phyloP scores from a whole-genome alignment of 1,284 basidiomycete species.

The Xanthoconium separans region DNA sequence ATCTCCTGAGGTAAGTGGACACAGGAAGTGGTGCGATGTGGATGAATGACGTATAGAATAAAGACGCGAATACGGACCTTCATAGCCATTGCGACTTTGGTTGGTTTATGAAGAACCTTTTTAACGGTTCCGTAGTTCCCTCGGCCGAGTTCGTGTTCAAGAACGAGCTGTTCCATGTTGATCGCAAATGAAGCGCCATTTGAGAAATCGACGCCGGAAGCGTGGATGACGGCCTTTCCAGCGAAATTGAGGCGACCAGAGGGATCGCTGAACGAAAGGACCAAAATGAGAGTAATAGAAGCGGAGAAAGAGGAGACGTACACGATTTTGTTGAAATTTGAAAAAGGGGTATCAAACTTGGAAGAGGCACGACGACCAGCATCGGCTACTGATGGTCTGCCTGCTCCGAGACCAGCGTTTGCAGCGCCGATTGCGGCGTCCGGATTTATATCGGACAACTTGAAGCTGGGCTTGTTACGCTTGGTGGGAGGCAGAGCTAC shows the following conservation, averaged over 20 bases:
- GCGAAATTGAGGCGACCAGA: slow-evolving; percentile 92
- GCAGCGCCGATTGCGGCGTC: slow-evolving; percentile 48
- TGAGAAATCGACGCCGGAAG: slow-evolving; percentile 92
- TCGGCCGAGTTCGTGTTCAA: slow-evolving; percentile 90
- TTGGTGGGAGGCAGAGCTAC: slow-evolving; percentile 44
- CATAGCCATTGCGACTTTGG: slow-evolving; percentile 97
- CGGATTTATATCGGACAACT: slow-evolving; percentile 60
- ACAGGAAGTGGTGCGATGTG: slow-evolving; percentile 7
- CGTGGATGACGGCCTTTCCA: slow-evolving; percentile 91
- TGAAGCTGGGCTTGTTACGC: slow-evolving; percentile 58
- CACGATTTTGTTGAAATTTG: slow-evolving; percentile 95
- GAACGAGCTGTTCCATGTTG: slow-evolving; percentile 93
- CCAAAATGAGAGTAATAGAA: slow-evolving; percentile 4
- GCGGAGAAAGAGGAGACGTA: slow-evolving; percentile 42
- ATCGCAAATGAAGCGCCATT: slow-evolving; percentile 92
- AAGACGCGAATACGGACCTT: slow-evolving; percentile 58
- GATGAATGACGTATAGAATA: slow-evolving; percentile 10
- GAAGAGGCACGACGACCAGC: slow-evolving; percentile 45
- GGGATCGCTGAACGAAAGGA: slow-evolving; percentile 66
- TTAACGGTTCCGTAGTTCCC: slow-evolving; percentile 98
- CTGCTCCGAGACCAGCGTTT: slow-evolving; percentile 69
- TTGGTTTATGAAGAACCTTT: slow-evolving; percentile 92
- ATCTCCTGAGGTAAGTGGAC: slow-evolving; percentile 72
- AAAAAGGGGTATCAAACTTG: slow-evolving; percentile 75
- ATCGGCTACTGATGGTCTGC: slow-evolving; percentile 50